Evolutionary conservation across 2,329 filamentous ascomycete genomes (phyloP), one percentile per base, ranked within the genome.

Genomic region (Diaporthe humulicola): DNA sequence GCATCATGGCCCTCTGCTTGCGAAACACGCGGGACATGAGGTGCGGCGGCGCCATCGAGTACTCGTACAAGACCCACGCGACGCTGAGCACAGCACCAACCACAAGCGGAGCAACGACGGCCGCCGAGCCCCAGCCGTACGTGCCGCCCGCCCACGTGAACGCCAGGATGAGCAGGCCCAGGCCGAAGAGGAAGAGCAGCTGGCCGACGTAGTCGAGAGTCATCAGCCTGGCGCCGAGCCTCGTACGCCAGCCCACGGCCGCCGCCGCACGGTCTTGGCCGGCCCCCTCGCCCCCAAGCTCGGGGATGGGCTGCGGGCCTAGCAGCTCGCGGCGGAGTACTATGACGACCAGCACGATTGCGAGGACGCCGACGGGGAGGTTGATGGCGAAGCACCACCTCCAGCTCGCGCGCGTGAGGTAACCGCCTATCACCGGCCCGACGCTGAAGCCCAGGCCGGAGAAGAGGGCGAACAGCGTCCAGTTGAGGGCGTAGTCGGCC

Each of bases 331-430:
- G 87, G 28, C 90, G 86, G 42, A 93, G 85, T 45, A 93, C 77
- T 71, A 92, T 81, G 78, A 89, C 89, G 67, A 90, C 85, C 54
- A 90, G 74, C n/a, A 88, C 64, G 48, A 92, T 84, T 8, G 87
- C 88, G 28, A 88, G 78, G 4, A 86, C 83, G 1, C 84, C 87
- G 56, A 92, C 85, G 22, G 90, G 90, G n/a, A 92, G 84, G 75
- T 90, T 90, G 71, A 93, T 87, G 50, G 88, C 90, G 80, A 94
- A 94, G 79, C 90, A 92, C 87, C 92, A 94, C 67, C 91, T 84
- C 92, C 92, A 94, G 76, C 86, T 88, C 5, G 86, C 82, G 48
- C 85, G 83, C 28, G 89, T 89, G 17, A 91, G 84, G 74, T 89
- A 89, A 0, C 87, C 91, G 56, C 92, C 92, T 33, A 93, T 83